A percentile compares a stretch with the other conserved stretches of the same genome.
Conservation (phyloP, 305 asterid species). For the Plantago rigida region DNA sequence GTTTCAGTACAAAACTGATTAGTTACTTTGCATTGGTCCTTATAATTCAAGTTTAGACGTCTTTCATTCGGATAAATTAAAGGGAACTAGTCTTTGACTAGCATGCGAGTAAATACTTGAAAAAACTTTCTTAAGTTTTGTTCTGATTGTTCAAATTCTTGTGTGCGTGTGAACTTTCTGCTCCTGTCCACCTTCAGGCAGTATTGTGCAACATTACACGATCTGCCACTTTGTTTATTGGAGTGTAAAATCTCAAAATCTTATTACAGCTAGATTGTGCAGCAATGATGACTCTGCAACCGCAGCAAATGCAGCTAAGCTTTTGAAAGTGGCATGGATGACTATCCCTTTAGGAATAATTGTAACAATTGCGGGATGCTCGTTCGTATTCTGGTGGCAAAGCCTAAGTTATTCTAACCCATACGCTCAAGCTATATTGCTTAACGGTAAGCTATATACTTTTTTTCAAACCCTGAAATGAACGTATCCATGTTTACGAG, state of each 20-base stretch:
- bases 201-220: not conserved
- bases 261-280: conserved; percentile 27
- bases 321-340: conserved; percentile 84
- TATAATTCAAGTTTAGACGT: too few species aligned
- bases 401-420: conserved; percentile 55
- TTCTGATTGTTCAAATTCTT: too few species aligned
- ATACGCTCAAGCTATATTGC: conserved; percentile 50
- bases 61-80: too few species aligned
- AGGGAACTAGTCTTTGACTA: too few species aligned
- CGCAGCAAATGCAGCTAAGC: conserved; percentile 51
- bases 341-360: conserved; percentile 66
- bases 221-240: not conserved
- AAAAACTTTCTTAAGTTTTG: too few species aligned
- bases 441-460: conserved; percentile 22
- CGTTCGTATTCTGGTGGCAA: conserved; percentile 82
- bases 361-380: conserved; percentile 49
- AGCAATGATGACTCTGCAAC: conserved; percentile 54
- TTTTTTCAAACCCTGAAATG: conserved; percentile 7
- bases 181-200: not conserved
- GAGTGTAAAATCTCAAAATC: conserved; percentile 19
- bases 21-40: too few species aligned
- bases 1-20: too few species aligned
- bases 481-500: not conserved
- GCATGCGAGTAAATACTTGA: too few species aligned
- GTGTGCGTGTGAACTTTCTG: not conserved